Percentiles rank a stretch among this genome's conserved stretches.
phyloP scores from a whole-genome alignment of 2,329 filamentous ascomycete genomes.

The Podosphaera xanthii region DNA sequence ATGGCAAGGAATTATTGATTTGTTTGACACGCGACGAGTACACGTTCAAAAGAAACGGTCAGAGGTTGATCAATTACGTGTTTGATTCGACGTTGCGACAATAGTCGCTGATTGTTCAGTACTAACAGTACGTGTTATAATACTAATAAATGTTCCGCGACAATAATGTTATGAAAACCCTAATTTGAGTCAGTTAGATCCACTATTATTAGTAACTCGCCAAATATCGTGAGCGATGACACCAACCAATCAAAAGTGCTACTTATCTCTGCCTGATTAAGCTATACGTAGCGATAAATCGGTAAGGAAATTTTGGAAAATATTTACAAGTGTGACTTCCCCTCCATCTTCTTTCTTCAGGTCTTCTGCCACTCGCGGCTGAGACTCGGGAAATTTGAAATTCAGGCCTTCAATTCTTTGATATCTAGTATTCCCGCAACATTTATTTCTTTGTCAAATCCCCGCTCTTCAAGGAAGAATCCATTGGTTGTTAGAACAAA shows the following conservation, averaged over 20 bases:
- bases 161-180: no score
- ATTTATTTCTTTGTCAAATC: conserved; percentile 10
- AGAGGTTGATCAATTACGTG: no score
- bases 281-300: background rate
- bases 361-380: conserved; percentile 17
- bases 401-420: conserved; percentile 2
- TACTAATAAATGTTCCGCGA: no score
- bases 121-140: no score
- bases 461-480: conserved; percentile 7
- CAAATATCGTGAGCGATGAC: background rate
- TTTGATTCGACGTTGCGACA: no score
- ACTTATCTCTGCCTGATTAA: background rate
- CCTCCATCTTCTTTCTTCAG: conserved; percentile 4
- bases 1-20: no score
- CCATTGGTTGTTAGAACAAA: background rate
- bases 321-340: background rate
- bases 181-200: no score
- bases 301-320: background rate
- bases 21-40: no score
- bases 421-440: conserved; percentile 8
- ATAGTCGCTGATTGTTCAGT: no score
- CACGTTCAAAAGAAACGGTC: no score
- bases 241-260: background rate
- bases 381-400: conserved; percentile 8
- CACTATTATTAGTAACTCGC: no score